Evolutionary conservation across 257 asterid genomes (phyloP).

Genomic region (Gentiana dahurica): DNA sequence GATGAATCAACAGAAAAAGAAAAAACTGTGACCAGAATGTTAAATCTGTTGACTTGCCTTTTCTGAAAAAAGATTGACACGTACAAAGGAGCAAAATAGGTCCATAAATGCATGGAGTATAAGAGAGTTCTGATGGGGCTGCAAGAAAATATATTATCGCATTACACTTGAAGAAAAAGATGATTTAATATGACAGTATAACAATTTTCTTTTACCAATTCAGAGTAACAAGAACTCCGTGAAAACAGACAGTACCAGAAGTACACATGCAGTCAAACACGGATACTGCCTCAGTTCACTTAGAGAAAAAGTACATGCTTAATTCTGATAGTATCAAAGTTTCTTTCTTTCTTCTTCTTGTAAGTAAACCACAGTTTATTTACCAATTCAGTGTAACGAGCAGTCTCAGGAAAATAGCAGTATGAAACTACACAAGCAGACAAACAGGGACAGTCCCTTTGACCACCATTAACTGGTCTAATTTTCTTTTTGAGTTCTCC

Average conservation of each 20-base stretch:
- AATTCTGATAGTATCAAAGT: no score
- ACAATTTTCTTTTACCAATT: not conserved
- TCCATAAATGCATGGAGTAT: constrained; percentile 97
- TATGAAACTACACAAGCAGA: no score
- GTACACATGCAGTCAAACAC: no score
- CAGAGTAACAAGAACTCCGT: constrained; percentile 1
- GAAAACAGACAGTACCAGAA: not conserved
- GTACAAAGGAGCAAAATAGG: constrained; percentile 96
- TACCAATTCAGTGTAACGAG: not conserved
- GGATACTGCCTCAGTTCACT: no score
- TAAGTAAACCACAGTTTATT: not conserved
- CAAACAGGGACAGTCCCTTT: no score
- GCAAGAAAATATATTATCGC: constrained; percentile 29
- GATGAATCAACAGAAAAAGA: constrained; percentile 4
- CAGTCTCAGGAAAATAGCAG: no score
- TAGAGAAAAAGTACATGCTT: no score
- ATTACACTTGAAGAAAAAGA: constrained; percentile 12
- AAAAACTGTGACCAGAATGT: constrained; percentile 1
- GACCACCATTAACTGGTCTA: no score
- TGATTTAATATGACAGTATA: not conserved
- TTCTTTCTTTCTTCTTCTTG: no score
- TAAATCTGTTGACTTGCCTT: constrained; percentile 48
- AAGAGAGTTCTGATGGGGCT: constrained; percentile 97
- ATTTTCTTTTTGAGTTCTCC: no score
- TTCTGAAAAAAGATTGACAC: constrained; percentile 87